Conservation (phyloP, 2,329 filamentous ascomycete genomes). For the Parascedosporium putredinis region DNA sequence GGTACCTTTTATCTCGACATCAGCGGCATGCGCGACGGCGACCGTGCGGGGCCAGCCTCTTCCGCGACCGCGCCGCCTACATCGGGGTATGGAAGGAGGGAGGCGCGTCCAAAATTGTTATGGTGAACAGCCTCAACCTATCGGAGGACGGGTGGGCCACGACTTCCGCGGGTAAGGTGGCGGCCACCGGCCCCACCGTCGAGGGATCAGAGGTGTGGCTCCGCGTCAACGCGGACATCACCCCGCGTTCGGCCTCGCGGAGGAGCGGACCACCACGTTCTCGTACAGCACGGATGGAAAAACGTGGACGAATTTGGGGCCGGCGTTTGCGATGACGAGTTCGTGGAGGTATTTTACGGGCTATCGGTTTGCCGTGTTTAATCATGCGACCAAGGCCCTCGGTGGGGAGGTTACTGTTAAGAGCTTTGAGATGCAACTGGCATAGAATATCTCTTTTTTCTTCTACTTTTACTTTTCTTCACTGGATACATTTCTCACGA, state of each 20-base stretch:
- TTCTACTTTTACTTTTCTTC: not conserved
- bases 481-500: no score
- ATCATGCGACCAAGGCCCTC: conserved; percentile 30
- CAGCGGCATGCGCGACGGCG: conserved; percentile 35
- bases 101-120: conserved; percentile 17
- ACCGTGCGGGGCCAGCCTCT: conserved; percentile 39
- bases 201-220: conserved; percentile 14
- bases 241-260: conserved; percentile 11
- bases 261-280: conserved; percentile 10
- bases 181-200: conserved; percentile 11
- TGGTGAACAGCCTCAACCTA: conserved; percentile 20
- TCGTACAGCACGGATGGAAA: conserved; percentile 33
- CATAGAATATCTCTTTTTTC: not conserved
- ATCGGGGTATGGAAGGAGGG: conserved; percentile 34
- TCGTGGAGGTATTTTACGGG: conserved; percentile 36
- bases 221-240: conserved; percentile 14
- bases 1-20: conserved; percentile 40
- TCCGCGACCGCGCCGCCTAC: conserved; percentile 41
- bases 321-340: conserved; percentile 23
- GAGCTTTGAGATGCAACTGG: conserved; percentile 8
- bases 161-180: conserved; percentile 18
- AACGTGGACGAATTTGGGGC: conserved; percentile 26
- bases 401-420: conserved; percentile 14
- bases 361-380: conserved; percentile 38
- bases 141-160: conserved; percentile 21